phyloP scores from a whole-genome alignment of 2,329 filamentous ascomycete genomes.

The Fusarium humuli region DNA sequence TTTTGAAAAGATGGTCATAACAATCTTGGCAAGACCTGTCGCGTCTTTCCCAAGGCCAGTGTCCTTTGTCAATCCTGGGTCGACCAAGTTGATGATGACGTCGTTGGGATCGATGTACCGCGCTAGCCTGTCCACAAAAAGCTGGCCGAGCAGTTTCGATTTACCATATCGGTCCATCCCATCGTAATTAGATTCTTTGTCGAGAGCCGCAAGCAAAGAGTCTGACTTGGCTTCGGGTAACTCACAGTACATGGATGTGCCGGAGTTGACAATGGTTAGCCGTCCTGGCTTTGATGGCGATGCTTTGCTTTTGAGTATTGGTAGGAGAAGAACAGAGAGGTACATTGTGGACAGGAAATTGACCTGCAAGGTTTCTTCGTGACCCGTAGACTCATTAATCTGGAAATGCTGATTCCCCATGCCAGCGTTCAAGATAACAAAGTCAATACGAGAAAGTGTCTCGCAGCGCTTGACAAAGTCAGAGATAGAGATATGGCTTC shows the following conservation, averaged over 20 bases:
- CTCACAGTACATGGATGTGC: not conserved
- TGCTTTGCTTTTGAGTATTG: not conserved
- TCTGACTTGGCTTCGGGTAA: slow-evolving; percentile 1
- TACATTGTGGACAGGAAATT: slow-evolving; percentile 16
- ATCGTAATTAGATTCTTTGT: not conserved
- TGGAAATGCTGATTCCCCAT: not conserved
- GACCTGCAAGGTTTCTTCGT: slow-evolving; percentile 8
- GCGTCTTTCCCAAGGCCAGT: not conserved
- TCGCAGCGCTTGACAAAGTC: not conserved
- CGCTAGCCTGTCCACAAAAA: slow-evolving; percentile 11
- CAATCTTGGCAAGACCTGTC: not conserved
- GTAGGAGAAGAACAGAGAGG: not conserved
- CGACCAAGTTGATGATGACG: slow-evolving; percentile 7
- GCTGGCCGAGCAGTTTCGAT: not conserved
- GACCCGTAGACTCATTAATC: not conserved
- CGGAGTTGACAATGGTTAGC: not conserved
- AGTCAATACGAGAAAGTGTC: not conserved
- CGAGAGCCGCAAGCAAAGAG: not conserved
- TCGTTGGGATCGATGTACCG: not conserved
- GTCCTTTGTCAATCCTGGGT: slow-evolving; percentile 7
- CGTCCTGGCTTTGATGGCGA: not conserved
- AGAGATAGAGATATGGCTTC: not conserved
- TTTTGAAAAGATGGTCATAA: not conserved
- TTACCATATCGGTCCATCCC: not conserved
- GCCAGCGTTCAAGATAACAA: slow-evolving; percentile 3